Base-by-base conservation (phyloP, 441 rosid genomes). In the Erysimum cheiri region DNA sequence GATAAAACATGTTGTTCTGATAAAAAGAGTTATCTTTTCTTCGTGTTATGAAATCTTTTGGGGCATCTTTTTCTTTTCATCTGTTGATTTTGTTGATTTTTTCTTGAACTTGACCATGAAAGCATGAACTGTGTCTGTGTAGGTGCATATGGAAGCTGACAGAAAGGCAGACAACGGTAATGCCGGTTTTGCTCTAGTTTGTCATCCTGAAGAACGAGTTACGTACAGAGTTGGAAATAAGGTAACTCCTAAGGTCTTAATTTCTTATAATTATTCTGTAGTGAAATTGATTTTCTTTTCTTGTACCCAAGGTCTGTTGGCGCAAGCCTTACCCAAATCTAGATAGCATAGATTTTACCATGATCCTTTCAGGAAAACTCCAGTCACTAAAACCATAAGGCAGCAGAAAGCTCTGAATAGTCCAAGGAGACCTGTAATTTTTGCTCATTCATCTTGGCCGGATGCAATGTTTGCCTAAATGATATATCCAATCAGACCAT, bases 121-220 rank as follows among this genome's bases (percentile, higher is more conserved):
- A 17, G 28, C n/a, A 24, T 55, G 22, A 66, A 43, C 29, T 62
- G 52, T 44, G 71, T 72, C 29, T 62, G 52, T 44, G 71, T 72
- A 94, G 99, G 99, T 94, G 80, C 99, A 94, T 77, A 92, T 92
- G 92, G 96, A 90, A 78, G 89, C 88, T 71, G 94, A 94, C 72
- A 85, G 87, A 81, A 90, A 86, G 85, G 77, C 90, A 71, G 79
- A 84, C 80, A 74, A 77, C 32, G 86, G 82, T 71, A 95, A 85
- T 28, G 52, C 84, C 33, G 74, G 77, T 74, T 31, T 64, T 74
- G 33, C 75, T 60, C 78, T 78, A n/a, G 71, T 48, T 78, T 73
- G 78, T 53, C 74, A 85, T 67, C 71, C 73, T 50, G 90, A 84
- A 73, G 99, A 90, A 75, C 88, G 82, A 41, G 74, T 84, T 72